These are phyloP conservation scores for Venturiaceae sp. DNA, from an alignment of 2,329 filamentous ascomycete species.

Conservation along the genomic window DNA sequence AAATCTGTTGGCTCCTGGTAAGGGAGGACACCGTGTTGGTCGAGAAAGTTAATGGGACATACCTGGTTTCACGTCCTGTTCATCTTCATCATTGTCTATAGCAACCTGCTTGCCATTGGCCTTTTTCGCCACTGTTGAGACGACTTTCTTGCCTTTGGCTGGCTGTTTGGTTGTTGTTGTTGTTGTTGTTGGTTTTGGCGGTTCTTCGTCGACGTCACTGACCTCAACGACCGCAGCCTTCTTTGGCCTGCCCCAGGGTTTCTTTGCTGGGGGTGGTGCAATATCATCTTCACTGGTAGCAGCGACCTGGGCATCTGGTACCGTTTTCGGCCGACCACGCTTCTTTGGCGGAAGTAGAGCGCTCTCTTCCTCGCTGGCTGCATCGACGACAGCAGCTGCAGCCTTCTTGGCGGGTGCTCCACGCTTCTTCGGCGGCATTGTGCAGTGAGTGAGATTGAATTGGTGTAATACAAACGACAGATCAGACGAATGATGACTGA, in stretches of 20 bases:
- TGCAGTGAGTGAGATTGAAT: neutral
- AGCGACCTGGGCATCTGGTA: neutral
- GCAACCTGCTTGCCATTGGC: neutral
- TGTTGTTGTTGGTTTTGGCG: neutral
- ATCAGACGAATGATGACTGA: neutral
- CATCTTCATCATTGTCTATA: neutral
- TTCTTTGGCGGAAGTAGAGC: slow-evolving; percentile 1
- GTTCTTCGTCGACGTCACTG: neutral
- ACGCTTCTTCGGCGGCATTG: slow-evolving; percentile 1
- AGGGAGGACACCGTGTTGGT: too few species aligned
- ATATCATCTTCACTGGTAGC: neutral
- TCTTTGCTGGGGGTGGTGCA: neutral
- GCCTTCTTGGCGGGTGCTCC: neutral
- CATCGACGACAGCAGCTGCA: neutral
- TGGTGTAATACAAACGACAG: neutral
- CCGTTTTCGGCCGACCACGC: neutral
- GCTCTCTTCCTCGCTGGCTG: neutral
- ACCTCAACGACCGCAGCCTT: neutral
- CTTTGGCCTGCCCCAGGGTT: neutral
- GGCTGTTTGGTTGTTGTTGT: neutral
- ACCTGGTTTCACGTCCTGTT: neutral
- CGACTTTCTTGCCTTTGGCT: slow-evolving; percentile 1
- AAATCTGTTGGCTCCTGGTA: too few species aligned
- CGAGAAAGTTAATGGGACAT: neutral
- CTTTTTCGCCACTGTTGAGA: neutral